Conservation (phyloP, 257 asterid genomes). For the Przewalskia tangutica region DNA sequence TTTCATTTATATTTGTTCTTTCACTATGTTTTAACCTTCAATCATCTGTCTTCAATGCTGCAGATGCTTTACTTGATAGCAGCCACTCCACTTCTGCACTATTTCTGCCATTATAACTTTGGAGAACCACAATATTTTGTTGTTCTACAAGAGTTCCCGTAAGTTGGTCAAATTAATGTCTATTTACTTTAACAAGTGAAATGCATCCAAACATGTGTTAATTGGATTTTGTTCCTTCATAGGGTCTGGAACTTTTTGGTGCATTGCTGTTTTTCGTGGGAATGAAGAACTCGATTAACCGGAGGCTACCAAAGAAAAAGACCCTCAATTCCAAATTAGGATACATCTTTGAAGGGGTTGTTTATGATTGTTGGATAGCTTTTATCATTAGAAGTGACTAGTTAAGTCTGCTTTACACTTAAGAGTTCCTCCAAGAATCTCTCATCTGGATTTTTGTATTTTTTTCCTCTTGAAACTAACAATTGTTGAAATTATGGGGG, state of each 20-base stretch:
- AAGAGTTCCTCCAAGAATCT: not conserved
- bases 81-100: constrained; percentile 54
- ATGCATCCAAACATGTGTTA: not conserved
- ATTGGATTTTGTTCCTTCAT: constrained; percentile 5
- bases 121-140: constrained; percentile 39
- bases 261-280: constrained; percentile 73
- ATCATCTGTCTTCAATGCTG: constrained; percentile 7
- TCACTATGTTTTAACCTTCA: not conserved
- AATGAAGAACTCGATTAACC: constrained; percentile 56
- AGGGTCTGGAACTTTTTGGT: constrained; percentile 58
- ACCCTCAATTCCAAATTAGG: constrained; percentile 45
- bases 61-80: constrained; percentile 59
- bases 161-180: constrained; percentile 27
- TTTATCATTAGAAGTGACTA: not conserved
- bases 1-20: not conserved
- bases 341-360: not conserved
- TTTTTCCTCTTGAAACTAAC: not conserved
- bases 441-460: not conserved
- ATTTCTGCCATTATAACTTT: constrained; percentile 46
- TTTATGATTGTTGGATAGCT: constrained; percentile 1
- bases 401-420: not conserved
- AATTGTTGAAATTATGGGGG: not conserved
- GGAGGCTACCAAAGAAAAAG: constrained; percentile 60
- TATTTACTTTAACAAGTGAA: not conserved
- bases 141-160: constrained; percentile 50